Evolutionary conservation across 2,329 filamentous ascomycete species (phyloP), one percentile per base, ranked within the genome.

Genomic region (Fusarium coffeatum): DNA sequence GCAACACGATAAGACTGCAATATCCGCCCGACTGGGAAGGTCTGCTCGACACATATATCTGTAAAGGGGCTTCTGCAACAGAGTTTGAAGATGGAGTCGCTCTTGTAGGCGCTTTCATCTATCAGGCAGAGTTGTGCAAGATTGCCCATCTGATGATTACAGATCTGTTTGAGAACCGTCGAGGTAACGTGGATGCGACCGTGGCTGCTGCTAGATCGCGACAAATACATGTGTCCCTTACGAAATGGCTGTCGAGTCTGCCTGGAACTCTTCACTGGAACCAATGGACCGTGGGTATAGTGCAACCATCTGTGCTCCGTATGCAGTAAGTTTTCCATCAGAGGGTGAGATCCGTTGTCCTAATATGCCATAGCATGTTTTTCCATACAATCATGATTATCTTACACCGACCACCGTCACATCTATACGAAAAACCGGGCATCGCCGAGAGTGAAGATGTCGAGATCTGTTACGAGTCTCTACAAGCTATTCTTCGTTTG

Each of bases 301-400:
- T 86, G 6, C 81, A 83, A 5, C 77, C 81, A 5, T 81, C 81
- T 28, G 82, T 86, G 2, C 80, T 85, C 42, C 82, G 85, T 69
- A 76, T 86, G 40, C 83, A 86, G 78, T 79, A 68, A 73, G 78
- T 73, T 45, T 27, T n/a, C 20, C 43, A n/a, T n/a, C 25, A 40
- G 6, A 18, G 25, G 16, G 12, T 40, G 13, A 5, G n/a, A 28
- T 25, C 10, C 32, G n/a, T 41, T 42, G 10, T 49, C 30, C 71
- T 77, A 41, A 78, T 63, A 34, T 13, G 13, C 11, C 34, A 18
- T 25, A 79, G 78, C 66, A 83, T 86, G 80, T 72, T 83, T 18
- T 86, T 85, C 66, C 83, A 86, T 59, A 85, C 84, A 1, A 80
- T 81, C 49, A 84, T 86, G 83, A 85, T 85, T 22, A 84, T 86